Evolutionary conservation across 495 filamentous ascomycete genomes (phyloP).

Genomic region (Diplogelasinospora grovesii): DNA sequence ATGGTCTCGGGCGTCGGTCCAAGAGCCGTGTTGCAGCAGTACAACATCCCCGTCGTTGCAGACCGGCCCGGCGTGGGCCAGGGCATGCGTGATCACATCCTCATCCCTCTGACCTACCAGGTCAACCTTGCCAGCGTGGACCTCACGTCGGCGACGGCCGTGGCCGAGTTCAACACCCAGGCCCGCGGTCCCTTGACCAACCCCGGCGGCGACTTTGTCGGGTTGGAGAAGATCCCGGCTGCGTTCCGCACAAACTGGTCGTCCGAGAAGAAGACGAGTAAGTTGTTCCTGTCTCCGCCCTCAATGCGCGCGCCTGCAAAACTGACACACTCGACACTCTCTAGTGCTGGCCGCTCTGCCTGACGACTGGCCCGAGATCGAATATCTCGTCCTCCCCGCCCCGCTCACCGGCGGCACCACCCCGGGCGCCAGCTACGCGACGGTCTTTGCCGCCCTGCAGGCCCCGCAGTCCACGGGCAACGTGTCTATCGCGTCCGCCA

Average conservation of each 20-base stretch:
- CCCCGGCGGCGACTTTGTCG: constrained; percentile 35
- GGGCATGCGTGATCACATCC: constrained; percentile 25
- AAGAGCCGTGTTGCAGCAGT: constrained; percentile 23
- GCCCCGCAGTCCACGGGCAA: constrained; percentile 50
- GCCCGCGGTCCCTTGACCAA: constrained; percentile 33
- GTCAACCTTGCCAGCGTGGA: neutral
- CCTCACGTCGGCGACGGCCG: neutral
- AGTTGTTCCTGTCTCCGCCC: no score
- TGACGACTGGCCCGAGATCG: constrained; percentile 54
- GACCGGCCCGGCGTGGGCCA: constrained; percentile 44
- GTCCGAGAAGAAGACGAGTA: constrained; percentile 13
- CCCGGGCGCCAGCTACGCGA: constrained; percentile 40
- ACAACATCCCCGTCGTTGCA: constrained; percentile 35
- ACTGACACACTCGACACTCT: no score
- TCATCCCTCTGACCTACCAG: constrained; percentile 11
- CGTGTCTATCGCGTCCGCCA: constrained; percentile 42
- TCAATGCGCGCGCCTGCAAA: no score
- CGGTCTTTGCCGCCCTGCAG: constrained; percentile 34
- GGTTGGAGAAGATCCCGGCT: constrained; percentile 46
- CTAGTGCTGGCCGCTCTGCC: constrained; percentile 30
- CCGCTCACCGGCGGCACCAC: constrained; percentile 4
- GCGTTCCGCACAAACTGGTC: constrained; percentile 18
- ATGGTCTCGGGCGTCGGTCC: constrained; percentile 51
- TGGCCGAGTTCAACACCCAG: neutral
- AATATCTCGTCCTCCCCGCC: constrained; percentile 33